Evolutionary conservation across 495 filamentous ascomycete species (phyloP), one percentile per base, ranked within the genome.

Genomic region (Pseudotulostoma volvatum): DNA sequence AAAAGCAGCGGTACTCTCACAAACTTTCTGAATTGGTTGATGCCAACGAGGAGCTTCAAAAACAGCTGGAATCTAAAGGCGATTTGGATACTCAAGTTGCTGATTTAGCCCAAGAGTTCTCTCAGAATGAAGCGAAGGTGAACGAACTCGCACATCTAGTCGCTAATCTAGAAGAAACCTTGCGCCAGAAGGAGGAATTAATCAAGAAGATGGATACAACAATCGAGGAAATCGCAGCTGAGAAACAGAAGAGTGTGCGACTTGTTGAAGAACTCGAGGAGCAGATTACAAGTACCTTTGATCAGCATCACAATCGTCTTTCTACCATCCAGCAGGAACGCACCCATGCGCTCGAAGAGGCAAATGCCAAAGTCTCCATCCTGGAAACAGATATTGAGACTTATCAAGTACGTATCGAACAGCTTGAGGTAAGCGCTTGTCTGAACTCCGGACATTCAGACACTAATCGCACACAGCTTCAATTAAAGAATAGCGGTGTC

Each of bases 231-330:
- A 59, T 78, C 36, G 62, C 51, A 9, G 60, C 66, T 31, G 73
- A 78, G 54, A 79, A 81, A 57, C 58, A 84, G 60, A 92, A 90
- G 65, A 88, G 87, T 56, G 81, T 81, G 11, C 76, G 81, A 33
- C 64, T 99, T 7, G 81, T 96, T 5, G 85, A 95, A 51, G 90
- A 96, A 58, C 76, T 99, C 13, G 90, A 99, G 56, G 86, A 99
- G 43, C 88, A 99, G 49, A 74, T 99, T n/a, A 79, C 82, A 44
- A 84, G 68, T 52, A 94, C 84, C 58, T 97, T 81, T 54, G 90
- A 97, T 41, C 84, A 93, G 51, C 84, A 88, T 46, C 81, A 93
- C 53, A 88, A 84, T 56, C 82, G 88, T 48, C 59, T 84, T 9
- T 79, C 81, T 52, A 52, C 72, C 65, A 63, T 86, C 59, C 51